Base-by-base conservation (phyloP, 2,329 filamentous ascomycete genomes). In the Didymella pomorum region DNA sequence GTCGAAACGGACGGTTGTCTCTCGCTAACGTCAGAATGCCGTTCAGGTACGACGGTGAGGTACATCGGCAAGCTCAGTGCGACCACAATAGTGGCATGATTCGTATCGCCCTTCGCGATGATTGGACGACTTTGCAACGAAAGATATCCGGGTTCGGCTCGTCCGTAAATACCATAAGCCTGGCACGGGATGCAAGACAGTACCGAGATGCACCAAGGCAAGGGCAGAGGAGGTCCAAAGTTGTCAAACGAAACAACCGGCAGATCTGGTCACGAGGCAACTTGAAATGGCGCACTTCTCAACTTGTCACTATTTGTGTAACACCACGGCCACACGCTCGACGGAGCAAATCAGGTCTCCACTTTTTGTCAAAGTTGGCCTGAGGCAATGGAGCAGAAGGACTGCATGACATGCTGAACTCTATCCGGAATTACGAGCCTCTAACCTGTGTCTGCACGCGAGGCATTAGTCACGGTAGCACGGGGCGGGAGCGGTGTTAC, bases 401-500 rank as follows among this genome's bases (percentile, higher is more conserved):
- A 60, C 56, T 63, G 65, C 66, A 66, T 61, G 61, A 61, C 49
- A 61, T 60, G 48, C 33, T 63, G 56, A 48, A 62, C 54, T 56
- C 51, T 52, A 45, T 39, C 51, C 64, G 64, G 68, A 66, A 66
- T 64, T 62, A 56, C 56, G 29, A 62, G 46, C 39, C 43, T 50
- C 62, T 50, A 64, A 64, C 48, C 53, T 63, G 60, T 64, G 64
- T 26, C 51, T 48, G 50, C 67, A 72, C 49, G 70, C 70, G 73
- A 73, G 71, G 65, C 68, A 66, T 55, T 61, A 62, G 54, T 58
- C 62, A 46, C 45, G 57, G 69, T 65, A 56, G 58, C 56, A 71
- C 66, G 53, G 47, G 61, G 64, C 62, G 65, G 65, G 63, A 66
- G 63, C 58, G 46, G 63, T 69, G 71, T 65, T 62, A 64, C 65